Base-by-base conservation (phyloP, 1,284 basidiomycete genomes). In the Boletellus deceptivus region DNA sequence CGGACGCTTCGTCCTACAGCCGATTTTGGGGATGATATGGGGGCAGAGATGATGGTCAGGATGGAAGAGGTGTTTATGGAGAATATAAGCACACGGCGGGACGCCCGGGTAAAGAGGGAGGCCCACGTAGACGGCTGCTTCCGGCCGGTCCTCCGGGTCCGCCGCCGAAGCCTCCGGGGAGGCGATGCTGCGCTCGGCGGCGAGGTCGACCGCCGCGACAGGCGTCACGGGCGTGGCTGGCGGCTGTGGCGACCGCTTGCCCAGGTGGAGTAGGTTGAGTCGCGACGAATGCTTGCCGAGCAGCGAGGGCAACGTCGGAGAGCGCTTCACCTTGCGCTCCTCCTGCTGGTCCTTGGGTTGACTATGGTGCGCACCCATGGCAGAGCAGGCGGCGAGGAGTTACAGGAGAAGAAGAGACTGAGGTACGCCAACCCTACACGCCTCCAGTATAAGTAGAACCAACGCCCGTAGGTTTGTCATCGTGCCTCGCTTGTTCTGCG, bases 161-260 rank as follows among this genome's bases (percentile, higher is more conserved):
- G 27, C 20, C 34, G 18, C 55, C 27, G 63, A 54, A 2, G 49
- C 39, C 46, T 57, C 59, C 57, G 68, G 67, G 2, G 68, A 58
- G 42, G 63, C 63, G 31, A 52, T 60, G 47, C 27, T 48, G 1
- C 36, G 45, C 24, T 61, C 55, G 0, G 40, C 27, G 43, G 25
- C 8, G 34, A 52, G 53, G 24, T 64, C 60, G 17, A 37, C 24
- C 8, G 42, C 42, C 3, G 17, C 36, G 42, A 27, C 24, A 7
- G 58, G 58, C 2, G 61, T 54, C 47, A 62, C 57, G 40, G 64
- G 68, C 47, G 64, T 60, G 37, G 66, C 34, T 41, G 64, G 62
- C 0, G 59, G 57, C 25, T 66, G 66, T 17, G 68, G 68, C 22
- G 64, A 60, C 40, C 61, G 65, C 47, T 34, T 69, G 0, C 65